phyloP scores from a whole-genome alignment of 768 basidiomycete genomes.

The Cystobasidium onofrii region DNA sequence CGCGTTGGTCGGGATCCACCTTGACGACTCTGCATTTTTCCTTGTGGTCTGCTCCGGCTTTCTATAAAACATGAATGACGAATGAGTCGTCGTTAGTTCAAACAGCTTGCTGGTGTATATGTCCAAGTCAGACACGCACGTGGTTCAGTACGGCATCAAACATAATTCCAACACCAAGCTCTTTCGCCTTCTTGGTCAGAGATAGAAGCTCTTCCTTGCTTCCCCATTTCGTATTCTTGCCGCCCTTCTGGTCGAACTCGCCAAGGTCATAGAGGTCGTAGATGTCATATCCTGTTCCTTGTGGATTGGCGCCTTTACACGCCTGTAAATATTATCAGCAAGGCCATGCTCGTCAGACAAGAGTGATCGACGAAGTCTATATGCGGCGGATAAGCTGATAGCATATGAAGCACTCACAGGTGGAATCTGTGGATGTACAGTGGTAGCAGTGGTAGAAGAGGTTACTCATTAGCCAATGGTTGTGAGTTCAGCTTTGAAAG shows the following conservation, averaged over 20 bases:
- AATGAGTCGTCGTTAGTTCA: neutral
- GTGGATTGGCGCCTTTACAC: conserved; percentile 43
- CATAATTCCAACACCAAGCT: conserved; percentile 47
- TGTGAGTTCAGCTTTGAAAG: neutral
- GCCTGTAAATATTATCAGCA: neutral
- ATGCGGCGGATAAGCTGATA: conserved; percentile 41
- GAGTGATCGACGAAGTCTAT: conserved; percentile 25
- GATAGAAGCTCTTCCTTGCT: conserved; percentile 48
- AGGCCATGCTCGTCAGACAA: neutral
- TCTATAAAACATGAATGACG: neutral
- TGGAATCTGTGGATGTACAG: conserved; percentile 12
- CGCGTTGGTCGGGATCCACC: conserved; percentile 47
- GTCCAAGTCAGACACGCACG: conserved; percentile 38
- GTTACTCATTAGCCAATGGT: neutral
- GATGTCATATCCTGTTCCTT: conserved; percentile 47
- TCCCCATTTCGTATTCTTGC: conserved; percentile 47
- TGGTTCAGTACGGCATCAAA: conserved; percentile 49
- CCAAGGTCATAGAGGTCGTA: conserved; percentile 45
- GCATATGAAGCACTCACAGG: too few species aligned
- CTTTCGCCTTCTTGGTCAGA: conserved; percentile 45
- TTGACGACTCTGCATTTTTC: conserved; percentile 48
- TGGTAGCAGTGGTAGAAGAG: conserved; percentile 14
- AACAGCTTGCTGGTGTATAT: too few species aligned
- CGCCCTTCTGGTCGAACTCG: conserved; percentile 48
- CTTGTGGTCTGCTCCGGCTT: conserved; percentile 48